Evolutionary conservation across 768 basidiomycete species (phyloP).

Genomic region (Boletus tomentosulus): DNA sequence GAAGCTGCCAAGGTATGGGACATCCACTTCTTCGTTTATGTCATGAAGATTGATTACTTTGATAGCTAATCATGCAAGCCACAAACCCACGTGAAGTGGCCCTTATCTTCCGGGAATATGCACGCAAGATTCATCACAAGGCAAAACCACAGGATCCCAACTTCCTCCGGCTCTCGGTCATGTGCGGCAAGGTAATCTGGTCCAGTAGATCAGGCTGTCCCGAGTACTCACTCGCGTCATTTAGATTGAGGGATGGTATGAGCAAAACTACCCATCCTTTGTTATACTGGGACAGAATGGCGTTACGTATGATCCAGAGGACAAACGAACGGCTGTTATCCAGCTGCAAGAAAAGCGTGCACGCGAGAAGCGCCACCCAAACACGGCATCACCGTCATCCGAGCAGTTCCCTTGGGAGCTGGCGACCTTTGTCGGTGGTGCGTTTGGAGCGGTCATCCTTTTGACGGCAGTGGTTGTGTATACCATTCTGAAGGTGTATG

Average conservation of each 20-base stretch:
- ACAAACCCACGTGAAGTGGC: constrained; percentile 92
- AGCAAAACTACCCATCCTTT: constrained; percentile 92
- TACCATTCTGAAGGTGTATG: constrained; percentile 21
- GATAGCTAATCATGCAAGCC: constrained; percentile 84
- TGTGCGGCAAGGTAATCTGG: constrained; percentile 69
- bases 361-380: constrained; percentile 21
- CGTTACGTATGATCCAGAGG: constrained; percentile 41
- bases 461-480: constrained; percentile 25
- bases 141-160: constrained; percentile 79
- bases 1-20: constrained; percentile 72
- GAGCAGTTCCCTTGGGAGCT: constrained; percentile 30
- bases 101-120: constrained; percentile 79
- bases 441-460: constrained; percentile 24
- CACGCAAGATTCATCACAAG: constrained; percentile 78
- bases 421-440: constrained; percentile 25
- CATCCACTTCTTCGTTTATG: not conserved
- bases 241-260: constrained; percentile 91
- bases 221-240: constrained; percentile 6
- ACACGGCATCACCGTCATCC: constrained; percentile 1
- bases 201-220: not conserved
- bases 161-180: constrained; percentile 76
- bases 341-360: constrained; percentile 42
- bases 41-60: not conserved
- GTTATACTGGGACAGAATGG: constrained; percentile 36
- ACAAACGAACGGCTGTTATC: constrained; percentile 55